These are phyloP conservation scores for Mycena floridula DNA, from an alignment of 768 basidiomycete species.

Conservation along the genomic window DNA sequence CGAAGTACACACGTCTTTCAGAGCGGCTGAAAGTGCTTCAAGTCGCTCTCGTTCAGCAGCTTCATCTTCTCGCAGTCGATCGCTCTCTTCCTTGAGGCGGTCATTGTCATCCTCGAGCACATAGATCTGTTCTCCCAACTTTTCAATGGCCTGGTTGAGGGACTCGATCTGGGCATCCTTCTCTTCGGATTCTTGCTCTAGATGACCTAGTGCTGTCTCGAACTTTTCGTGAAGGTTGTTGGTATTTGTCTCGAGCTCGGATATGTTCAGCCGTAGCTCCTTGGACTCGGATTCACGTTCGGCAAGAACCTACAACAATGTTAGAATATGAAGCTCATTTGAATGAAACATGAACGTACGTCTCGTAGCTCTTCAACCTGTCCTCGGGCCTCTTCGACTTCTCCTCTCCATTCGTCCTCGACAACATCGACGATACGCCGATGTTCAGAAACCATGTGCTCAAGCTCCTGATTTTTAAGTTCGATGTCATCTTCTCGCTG, in stretches of 20 bases:
- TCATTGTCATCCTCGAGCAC: constrained; percentile 85
- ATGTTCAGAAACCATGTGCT: constrained; percentile 72
- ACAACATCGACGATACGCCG: constrained; percentile 65
- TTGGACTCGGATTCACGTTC: constrained; percentile 78
- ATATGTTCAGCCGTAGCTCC: constrained; percentile 64
- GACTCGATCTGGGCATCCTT: constrained; percentile 75
- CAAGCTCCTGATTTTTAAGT: constrained; percentile 68
- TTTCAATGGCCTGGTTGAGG: constrained; percentile 73
- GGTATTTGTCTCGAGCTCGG: constrained; percentile 69
- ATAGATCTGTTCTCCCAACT: constrained; percentile 75
- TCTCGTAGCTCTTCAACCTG: constrained; percentile 79
- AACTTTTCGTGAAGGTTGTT: constrained; percentile 69
- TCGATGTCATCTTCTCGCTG: constrained; percentile 87
- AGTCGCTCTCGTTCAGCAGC: constrained; percentile 61
- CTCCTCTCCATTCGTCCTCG: constrained; percentile 83
- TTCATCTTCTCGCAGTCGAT: constrained; percentile 67
- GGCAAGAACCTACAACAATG: constrained; percentile 48
- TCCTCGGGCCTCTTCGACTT: constrained; percentile 73
- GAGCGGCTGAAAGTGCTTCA: constrained; percentile 58
- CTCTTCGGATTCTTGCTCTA: constrained; percentile 72
- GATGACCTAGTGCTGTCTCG: constrained; percentile 65
- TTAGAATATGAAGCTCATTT: constrained; percentile 8
- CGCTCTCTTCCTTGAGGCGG: constrained; percentile 62
- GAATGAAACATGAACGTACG: constrained; percentile 30
- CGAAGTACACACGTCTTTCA: constrained; percentile 62